Base-by-base conservation (phyloP, 2,329 filamentous ascomycete genomes). In the Scytalidium sp. region DNA sequence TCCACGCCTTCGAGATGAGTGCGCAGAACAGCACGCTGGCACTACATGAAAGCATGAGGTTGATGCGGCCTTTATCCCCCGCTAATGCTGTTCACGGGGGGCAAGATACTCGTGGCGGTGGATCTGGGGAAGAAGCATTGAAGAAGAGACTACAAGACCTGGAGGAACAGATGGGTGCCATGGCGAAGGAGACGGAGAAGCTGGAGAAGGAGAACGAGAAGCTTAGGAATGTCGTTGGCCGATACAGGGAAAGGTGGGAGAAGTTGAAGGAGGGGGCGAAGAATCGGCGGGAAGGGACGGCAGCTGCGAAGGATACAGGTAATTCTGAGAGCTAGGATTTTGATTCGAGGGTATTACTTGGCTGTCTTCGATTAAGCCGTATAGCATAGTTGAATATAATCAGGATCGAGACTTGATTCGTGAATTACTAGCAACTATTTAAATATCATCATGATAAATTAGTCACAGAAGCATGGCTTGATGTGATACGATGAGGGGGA, bases 1-100 rank as follows among this genome's bases (percentile, higher is more conserved):
- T 99, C n/a, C 88, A 94, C 61, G 87, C 91, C 54, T 99, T 96
- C 71, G 93, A 99, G 69, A 85, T 90, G 36, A 92, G 90, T 60
- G 90, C 91, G 0, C 94, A 97, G 69, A 90, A 86, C 55, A 92
- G 88, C 32, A 89, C 87, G 47, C 81, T 92, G 70, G 90, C 90
- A 3, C 79, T 97, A 27, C 89, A 92, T 13, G 90, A 97, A 66
- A 96, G 90, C 58, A 84, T 84, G 65, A 75, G 82, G n/a, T 67
- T 85, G 5, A 79, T 82, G 69, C 73, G 78, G 13, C 79, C 81
- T 1, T 73, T 74, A 3, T 84, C 80, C 32, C 81, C 81, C 2
- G 60, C 55, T 10, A 71, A 56, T 36, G 54, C n/a, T n/a, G n/a
- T 59, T 5, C 51, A 49, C n/a, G 6, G 19, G 42, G 43, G 41